Evolutionary conservation across 352 stramenopile genomes (phyloP).

Genomic region (Phytopythium aichiense): DNA sequence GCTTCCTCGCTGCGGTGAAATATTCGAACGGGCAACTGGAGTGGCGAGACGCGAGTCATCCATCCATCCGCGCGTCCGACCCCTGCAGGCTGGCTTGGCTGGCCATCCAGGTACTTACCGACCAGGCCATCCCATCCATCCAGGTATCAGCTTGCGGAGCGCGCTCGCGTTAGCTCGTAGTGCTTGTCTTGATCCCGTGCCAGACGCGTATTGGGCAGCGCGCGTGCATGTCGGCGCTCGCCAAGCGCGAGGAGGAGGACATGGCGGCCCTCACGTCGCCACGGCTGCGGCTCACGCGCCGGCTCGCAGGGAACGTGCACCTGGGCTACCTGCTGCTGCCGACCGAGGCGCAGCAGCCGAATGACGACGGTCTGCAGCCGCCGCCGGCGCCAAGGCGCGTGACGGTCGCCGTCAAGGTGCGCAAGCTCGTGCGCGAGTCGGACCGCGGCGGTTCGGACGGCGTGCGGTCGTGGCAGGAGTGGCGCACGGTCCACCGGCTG

Average conservation of each 20-base stretch:
- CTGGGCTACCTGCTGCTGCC: conserved; percentile 20
- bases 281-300: conserved; percentile 21
- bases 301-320: conserved; percentile 27
- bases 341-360: conserved; percentile 7
- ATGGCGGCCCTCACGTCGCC: conserved; percentile 6
- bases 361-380: conserved; percentile 6
- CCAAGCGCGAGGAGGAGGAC: conserved; percentile 2
- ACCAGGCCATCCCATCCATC: not conserved
- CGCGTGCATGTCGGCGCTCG: conserved; percentile 4
- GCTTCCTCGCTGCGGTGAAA: not conserved
- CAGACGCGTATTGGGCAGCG: not conserved
- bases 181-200: not conserved
- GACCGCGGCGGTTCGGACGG: conserved; percentile 26
- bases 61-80: not conserved
- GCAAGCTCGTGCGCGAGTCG: conserved; percentile 28
- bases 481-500: conserved; percentile 30
- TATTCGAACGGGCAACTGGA: not conserved
- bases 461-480: conserved; percentile 33
- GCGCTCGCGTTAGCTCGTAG: not conserved
- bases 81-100: not conserved
- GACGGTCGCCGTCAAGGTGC: conserved; percentile 29
- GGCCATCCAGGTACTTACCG: not conserved
- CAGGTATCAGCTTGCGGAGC: too few relatives aligned
- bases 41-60: conserved; percentile 1
- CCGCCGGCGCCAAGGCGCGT: not conserved